Conservation (phyloP, 1,139 yeast genomes). For the Nakaseomyces delphensis region DNA sequence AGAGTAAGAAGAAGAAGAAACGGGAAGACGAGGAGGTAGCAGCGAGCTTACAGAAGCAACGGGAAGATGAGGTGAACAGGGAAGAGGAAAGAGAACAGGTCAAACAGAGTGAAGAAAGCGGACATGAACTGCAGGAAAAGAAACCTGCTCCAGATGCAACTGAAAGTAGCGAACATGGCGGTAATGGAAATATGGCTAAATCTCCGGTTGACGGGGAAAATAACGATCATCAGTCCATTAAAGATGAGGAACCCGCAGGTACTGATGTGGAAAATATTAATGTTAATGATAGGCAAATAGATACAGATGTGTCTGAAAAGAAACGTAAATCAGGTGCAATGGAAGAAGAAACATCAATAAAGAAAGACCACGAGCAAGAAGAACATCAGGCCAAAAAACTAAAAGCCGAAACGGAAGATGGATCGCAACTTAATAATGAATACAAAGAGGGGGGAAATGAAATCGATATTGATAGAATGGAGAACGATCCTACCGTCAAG, state of each 20-base stretch:
- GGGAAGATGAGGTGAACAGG: constrained; percentile 10
- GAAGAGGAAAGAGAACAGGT: constrained; percentile 11
- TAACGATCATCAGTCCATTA: too few relatives aligned
- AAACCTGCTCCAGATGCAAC: not conserved
- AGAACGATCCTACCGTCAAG: constrained; percentile 52
- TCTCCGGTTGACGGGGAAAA: too few relatives aligned
- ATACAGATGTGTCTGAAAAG: not conserved
- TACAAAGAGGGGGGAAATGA: constrained; percentile 5
- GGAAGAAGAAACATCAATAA: not conserved
- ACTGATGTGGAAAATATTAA: constrained; percentile 9
- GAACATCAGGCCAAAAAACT: not conserved
- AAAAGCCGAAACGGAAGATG: not conserved
- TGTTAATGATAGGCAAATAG: not conserved
- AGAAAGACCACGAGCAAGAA: not conserved
- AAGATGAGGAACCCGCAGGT: constrained; percentile 7
- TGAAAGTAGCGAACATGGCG: too few relatives aligned
- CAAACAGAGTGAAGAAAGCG: not conserved
- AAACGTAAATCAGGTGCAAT: not conserved
- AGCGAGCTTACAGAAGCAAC: too few relatives aligned
- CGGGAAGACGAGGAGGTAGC: too few relatives aligned
- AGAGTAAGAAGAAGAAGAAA: constrained; percentile 6
- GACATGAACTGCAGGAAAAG: not conserved
- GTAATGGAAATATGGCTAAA: too few relatives aligned
- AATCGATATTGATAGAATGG: constrained; percentile 31
- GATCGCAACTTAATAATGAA: too few relatives aligned